Base-by-base conservation (phyloP, 140 eudicot species). In the Erigeron philadelphicus region DNA sequence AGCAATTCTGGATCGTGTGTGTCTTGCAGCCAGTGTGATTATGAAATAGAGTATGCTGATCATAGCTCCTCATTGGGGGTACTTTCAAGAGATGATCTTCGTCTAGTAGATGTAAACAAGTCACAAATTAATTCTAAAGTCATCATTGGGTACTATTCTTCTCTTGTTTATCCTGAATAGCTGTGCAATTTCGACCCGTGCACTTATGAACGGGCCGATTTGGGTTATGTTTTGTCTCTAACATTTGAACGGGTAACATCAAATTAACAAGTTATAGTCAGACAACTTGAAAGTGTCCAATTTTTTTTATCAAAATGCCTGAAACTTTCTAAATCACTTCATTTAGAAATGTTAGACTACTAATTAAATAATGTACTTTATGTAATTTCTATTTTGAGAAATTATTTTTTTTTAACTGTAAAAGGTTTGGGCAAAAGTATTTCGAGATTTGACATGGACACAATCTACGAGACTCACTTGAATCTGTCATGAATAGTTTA, bases 61-160 rank as follows among this genome's bases (percentile, higher is more conserved):
- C 85, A 67, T 35, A 84, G 96, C 77, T 86, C 91, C 47, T 89
- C 95, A 40, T 48, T 86, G 68, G 96, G 96, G 73, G 95, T 89
- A 67, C 96, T 89, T 58, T 80, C 87, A 64, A 78, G 80, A 81
- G 96, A 89, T 67, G 61, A 76, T 67, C 81, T 89, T 61, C 87
- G 60, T 74, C 68, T 89, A 21, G 79, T 58, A 55, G 66, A 44
- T 65, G 71, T 84, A 57, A 84, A 89, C 42, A 83, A 84, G 46
- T 75, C 96, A 62, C 15, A 73, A 10, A 53, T 58, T 70, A 79
- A 86, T 58, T 76, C 81, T 60, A 67, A 83, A 77, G 76, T 86
- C 53, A 82, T 82, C 72, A 81, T 88, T 52, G 96, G 96, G 96
- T 88, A 85, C 19, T 31, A 23, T 72, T 81, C 64, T 50, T 45